Evolutionary conservation across 2,329 filamentous ascomycete genomes (phyloP).

Genomic region (Trematosphaeria pertusa): DNA sequence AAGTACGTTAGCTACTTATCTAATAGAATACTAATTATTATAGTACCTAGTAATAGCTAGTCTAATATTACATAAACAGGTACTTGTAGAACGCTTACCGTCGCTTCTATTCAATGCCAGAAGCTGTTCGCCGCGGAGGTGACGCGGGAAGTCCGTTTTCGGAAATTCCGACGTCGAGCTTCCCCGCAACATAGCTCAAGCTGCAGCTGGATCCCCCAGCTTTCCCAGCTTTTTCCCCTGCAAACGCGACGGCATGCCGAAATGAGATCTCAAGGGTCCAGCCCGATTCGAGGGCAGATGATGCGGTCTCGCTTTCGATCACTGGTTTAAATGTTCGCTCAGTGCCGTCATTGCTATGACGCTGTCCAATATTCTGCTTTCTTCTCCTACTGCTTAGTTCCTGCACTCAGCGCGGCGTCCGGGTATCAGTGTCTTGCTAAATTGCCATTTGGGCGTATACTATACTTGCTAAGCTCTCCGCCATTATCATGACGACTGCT

Average conservation of each 20-base stretch:
- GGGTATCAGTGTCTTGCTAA: neutral
- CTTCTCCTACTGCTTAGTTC: neutral
- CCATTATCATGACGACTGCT: neutral
- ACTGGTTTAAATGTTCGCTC: too few relatives aligned
- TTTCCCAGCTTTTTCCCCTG: slow-evolving; percentile 5
- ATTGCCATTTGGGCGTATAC: too few relatives aligned
- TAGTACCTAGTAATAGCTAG: too few relatives aligned
- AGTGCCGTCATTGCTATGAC: too few relatives aligned
- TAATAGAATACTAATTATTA: too few relatives aligned
- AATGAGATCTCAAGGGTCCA: slow-evolving; percentile 3
- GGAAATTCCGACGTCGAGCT: slow-evolving; percentile 13
- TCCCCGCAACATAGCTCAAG: slow-evolving; percentile 12
- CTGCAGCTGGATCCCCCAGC: neutral
- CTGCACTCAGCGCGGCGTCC: neutral
- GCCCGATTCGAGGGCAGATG: slow-evolving; percentile 9
- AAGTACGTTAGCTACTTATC: too few relatives aligned
- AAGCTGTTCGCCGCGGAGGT: slow-evolving; percentile 12
- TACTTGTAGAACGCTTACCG: too few relatives aligned
- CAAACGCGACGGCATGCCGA: slow-evolving; percentile 10
- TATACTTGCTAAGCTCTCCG: too few relatives aligned
- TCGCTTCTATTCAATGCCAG: slow-evolving; percentile 11
- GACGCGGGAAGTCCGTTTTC: slow-evolving; percentile 10
- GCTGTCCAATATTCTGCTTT: too few relatives aligned
- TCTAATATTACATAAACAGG: too few relatives aligned
- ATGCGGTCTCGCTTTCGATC: neutral